phyloP scores from a whole-genome alignment of 345 rosid species.

The Eutrema heterophyllum region DNA sequence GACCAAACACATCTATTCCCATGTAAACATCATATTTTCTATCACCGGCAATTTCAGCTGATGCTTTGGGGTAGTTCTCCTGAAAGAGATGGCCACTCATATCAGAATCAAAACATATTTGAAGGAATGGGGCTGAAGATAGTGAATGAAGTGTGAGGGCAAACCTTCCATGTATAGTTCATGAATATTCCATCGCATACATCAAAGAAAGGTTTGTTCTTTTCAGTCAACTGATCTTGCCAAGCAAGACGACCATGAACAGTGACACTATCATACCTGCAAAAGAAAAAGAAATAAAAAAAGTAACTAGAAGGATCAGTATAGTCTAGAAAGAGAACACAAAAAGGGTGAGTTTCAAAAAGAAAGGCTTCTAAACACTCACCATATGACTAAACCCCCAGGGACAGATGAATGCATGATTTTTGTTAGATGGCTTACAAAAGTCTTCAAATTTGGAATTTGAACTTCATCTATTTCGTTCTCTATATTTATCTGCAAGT shows the following conservation, averaged over 20 bases:
- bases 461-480: slow-evolving; percentile 35
- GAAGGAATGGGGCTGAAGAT: background rate
- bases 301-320: background rate
- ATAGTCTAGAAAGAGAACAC: background rate
- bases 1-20: slow-evolving; percentile 80
- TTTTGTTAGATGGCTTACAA: slow-evolving; percentile 60
- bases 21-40: slow-evolving; percentile 76
- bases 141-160: background rate
- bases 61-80: slow-evolving; percentile 52
- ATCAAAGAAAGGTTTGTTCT: slow-evolving; percentile 79
- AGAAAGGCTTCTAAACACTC: slow-evolving; percentile 3
- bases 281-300: background rate
- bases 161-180: slow-evolving; percentile 72
- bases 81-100: slow-evolving; percentile 24
- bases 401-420: slow-evolving; percentile 60
- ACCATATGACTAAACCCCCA: slow-evolving; percentile 84
- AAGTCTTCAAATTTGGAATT: slow-evolving; percentile 57
- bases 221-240: slow-evolving; percentile 62
- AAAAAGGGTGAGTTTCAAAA: background rate
- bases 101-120: background rate
- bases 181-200: slow-evolving; percentile 67
- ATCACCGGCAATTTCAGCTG: slow-evolving; percentile 63
- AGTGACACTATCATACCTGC: slow-evolving; percentile 80
- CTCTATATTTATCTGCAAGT: slow-evolving; percentile 72
- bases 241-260: slow-evolving; percentile 46